Evolutionary conservation across 139 green algal species (phyloP), one percentile per base, ranked within the genome.

Genomic region (Zygnema cylindricum): DNA sequence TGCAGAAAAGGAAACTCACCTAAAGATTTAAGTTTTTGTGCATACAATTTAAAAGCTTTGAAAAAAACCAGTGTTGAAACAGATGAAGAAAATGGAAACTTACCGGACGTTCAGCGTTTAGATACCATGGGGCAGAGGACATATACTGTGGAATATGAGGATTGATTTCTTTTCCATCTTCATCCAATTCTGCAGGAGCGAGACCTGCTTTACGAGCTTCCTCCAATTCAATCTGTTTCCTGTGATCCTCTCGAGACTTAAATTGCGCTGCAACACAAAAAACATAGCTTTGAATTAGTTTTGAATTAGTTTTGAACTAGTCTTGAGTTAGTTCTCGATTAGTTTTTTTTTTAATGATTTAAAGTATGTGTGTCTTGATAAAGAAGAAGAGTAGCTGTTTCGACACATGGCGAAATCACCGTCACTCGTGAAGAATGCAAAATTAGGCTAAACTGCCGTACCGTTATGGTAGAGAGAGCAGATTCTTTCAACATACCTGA

Each of bases 71-170:
- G n/a, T n/a, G n/a, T n/a, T n/a, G n/a, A n/a, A n/a, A n/a, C n/a
- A n/a, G n/a, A n/a, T n/a, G n/a, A n/a, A n/a, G n/a, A n/a, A n/a
- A n/a, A n/a, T n/a, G n/a, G n/a, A n/a, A n/a, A 91, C 86, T 90
- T 77, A 92, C 88, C 30, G 86, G 89, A 84, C 87, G 30, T 43
- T 77, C 55, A 16, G 81, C 75, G 75, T 95, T 90, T 38, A 99
- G 91, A 93, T 99, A 99, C 97, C 97, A 99, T 11, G 97, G 97
- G 49, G 96, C 98, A 69, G 86, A 95, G 57, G 92, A 92, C 97
- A 99, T 99, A 88, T 98, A 99, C 93, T 98, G 94, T 1, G 98
- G 98, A 79, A 99, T 99, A 85, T 99, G 98, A 0, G 98, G 98
- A 93, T 99, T 99, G 90, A 99, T 99, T 76, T 98, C 96, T 77